Percentiles rank a stretch among this genome's conserved stretches.
phyloP scores from a whole-genome alignment of 768 basidiomycete species.

The Leucosporidium creatinivorum region DNA sequence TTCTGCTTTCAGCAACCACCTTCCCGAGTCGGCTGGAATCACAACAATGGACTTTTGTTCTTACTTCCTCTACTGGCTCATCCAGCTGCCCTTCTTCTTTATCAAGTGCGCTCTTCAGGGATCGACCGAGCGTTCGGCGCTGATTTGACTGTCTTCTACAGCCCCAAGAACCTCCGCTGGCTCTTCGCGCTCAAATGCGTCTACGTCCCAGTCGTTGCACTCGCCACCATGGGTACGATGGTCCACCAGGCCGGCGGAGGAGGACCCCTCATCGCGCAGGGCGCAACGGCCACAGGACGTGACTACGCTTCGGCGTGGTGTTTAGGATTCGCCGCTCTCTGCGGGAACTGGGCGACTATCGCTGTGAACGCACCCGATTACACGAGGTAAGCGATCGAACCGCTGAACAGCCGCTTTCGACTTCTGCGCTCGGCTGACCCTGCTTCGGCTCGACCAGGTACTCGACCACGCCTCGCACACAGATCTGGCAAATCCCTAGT shows the following conservation, averaged over 20 bases:
- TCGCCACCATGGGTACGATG: slow-evolving; percentile 39
- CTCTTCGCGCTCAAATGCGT: slow-evolving; percentile 33
- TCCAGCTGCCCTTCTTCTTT: slow-evolving; percentile 63
- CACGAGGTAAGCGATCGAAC: not conserved
- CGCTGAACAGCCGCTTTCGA: not conserved
- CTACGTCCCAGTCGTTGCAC: slow-evolving; percentile 38
- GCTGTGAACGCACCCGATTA: slow-evolving; percentile 11
- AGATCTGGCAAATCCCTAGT: slow-evolving; percentile 11
- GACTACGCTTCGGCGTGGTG: slow-evolving; percentile 71
- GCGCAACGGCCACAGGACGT: slow-evolving; percentile 51
- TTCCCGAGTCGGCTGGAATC: slow-evolving; percentile 49
- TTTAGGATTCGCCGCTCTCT: slow-evolving; percentile 56
- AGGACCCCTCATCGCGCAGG: slow-evolving; percentile 38
- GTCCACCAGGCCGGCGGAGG: slow-evolving; percentile 23
- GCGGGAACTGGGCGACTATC: slow-evolving; percentile 53
- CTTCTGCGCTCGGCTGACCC: not conserved
- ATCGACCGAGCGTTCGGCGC: no score
- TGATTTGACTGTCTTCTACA: no score
- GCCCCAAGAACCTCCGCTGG: slow-evolving; percentile 18
- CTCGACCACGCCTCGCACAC: slow-evolving; percentile 3
- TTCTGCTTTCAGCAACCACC: slow-evolving; percentile 46
- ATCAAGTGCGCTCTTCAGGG: slow-evolving; percentile 44
- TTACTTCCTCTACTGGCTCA: slow-evolving; percentile 68
- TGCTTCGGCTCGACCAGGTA: no score
- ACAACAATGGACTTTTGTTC: slow-evolving; percentile 56